phyloP scores from a whole-genome alignment of 305 asterid species.

The Salvia sclarea region DNA sequence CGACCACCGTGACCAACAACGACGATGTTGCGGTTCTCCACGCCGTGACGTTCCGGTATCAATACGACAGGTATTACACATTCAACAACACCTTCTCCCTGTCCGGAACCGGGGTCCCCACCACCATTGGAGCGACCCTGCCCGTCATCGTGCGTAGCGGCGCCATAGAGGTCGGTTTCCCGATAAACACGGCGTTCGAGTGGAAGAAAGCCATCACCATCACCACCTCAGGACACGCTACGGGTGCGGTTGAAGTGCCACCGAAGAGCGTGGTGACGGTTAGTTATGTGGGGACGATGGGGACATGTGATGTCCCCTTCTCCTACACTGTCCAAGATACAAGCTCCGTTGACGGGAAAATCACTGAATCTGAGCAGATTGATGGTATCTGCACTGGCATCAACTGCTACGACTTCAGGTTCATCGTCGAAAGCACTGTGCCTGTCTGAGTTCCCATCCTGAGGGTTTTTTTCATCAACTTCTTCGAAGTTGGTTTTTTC shows the following conservation, averaged over 20 bases:
- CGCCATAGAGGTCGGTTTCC: too few relatives aligned
- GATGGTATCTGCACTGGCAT: neutral
- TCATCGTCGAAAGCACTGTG: neutral
- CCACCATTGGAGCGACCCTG: neutral
- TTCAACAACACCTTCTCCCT: neutral
- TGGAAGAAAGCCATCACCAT: neutral
- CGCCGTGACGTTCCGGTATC: neutral
- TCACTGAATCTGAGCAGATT: neutral
- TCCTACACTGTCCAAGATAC: neutral
- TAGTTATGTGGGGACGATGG: neutral
- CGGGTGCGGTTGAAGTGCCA: neutral
- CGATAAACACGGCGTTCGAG: neutral
- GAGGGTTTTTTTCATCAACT: slow-evolving; percentile 5
- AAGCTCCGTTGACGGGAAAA: neutral
- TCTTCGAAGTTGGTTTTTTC: slow-evolving; percentile 1
- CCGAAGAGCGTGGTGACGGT: neutral
- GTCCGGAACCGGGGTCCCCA: neutral
- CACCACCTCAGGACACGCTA: neutral
- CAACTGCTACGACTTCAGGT: slow-evolving; percentile 3
- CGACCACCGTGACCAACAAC: neutral
- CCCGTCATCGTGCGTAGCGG: neutral
- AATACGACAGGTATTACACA: neutral
- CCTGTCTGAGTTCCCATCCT: too few relatives aligned
- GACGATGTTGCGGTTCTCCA: neutral
- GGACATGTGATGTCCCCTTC: slow-evolving; percentile 8